Percentiles rank a stretch among this genome's conserved stretches.
Conservation (phyloP, 1,284 basidiomycete species). For the Puccinia polysora region DNA sequence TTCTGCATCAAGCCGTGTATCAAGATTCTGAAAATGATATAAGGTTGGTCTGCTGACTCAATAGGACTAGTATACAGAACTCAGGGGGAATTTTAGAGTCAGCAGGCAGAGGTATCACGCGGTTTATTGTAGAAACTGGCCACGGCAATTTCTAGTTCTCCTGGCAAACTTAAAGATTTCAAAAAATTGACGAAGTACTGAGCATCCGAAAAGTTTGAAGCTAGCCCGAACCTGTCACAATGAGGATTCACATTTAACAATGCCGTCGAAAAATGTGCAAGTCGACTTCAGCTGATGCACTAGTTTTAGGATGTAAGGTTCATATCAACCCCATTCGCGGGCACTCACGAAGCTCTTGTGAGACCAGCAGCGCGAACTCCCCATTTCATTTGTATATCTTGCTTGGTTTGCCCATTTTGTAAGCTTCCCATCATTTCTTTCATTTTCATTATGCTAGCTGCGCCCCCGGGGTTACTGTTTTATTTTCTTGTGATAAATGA, state of each 20-base stretch:
- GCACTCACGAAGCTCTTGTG: constrained; percentile 32
- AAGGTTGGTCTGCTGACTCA: no score
- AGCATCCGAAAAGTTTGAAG: constrained; percentile 34
- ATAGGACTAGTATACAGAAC: no score
- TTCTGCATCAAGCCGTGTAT: no score
- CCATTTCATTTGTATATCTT: constrained; percentile 39
- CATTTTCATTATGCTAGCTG: constrained; percentile 36
- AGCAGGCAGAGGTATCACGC: constrained; percentile 25
- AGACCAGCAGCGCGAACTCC: constrained; percentile 38
- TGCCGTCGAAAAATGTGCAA: not conserved
- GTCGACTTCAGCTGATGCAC: not conserved
- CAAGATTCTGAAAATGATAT: no score
- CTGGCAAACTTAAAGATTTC: constrained; percentile 4
- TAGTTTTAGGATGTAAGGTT: not conserved
- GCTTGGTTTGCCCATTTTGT: constrained; percentile 34
- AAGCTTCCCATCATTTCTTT: constrained; percentile 30
- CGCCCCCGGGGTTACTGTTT: constrained; percentile 30
- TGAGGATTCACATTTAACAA: not conserved
- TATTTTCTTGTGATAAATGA: not conserved
- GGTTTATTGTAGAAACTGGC: constrained; percentile 35
- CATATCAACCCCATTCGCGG: not conserved
- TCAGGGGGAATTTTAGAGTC: not conserved
- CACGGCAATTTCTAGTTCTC: constrained; percentile 9
- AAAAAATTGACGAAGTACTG: constrained; percentile 20
- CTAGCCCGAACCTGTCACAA: constrained; percentile 18